These are phyloP conservation scores for Holtermanniella nyarrowii DNA, from an alignment of 768 basidiomycete species.

Conservation along the genomic window DNA sequence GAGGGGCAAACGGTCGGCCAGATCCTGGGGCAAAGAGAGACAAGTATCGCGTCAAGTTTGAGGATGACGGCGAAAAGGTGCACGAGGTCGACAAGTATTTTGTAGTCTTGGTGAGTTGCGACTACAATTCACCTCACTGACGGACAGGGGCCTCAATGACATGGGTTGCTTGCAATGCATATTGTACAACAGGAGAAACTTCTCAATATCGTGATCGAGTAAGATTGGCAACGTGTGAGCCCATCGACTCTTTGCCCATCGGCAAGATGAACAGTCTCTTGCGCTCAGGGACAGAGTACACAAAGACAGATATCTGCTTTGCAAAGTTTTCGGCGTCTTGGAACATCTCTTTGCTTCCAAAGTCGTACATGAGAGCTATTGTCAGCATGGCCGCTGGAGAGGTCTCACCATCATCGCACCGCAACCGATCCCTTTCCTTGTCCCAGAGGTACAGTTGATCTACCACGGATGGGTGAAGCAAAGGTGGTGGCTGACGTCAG, in stretches of 20 bases:
- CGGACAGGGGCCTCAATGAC: not conserved
- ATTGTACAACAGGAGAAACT: too few species aligned
- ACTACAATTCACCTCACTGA: not conserved
- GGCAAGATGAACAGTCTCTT: conserved; percentile 30
- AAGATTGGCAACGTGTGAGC: not conserved
- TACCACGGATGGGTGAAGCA: conserved; percentile 92
- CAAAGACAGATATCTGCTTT: conserved; percentile 19
- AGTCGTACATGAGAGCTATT: conserved; percentile 31
- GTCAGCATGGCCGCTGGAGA: conserved; percentile 1
- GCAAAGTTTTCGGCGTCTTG: conserved; percentile 32
- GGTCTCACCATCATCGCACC: conserved; percentile 67
- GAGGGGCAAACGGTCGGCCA: conserved; percentile 2
- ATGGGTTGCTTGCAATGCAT: too few species aligned
- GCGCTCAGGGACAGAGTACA: conserved; percentile 16
- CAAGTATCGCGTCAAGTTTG: conserved; percentile 32
- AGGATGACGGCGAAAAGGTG: conserved; percentile 31
- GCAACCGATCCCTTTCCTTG: conserved; percentile 81
- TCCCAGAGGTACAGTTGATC: conserved; percentile 98
- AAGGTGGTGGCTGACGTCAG: conserved; percentile 44
- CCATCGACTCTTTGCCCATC: conserved; percentile 14
- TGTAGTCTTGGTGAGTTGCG: conserved; percentile 32
- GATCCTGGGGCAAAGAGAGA: conserved; percentile 14
- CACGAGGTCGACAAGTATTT: conserved; percentile 19
- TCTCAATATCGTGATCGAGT: not conserved
- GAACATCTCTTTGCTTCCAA: conserved; percentile 37